These are phyloP conservation scores for Aspergillus awamori DNA, from an alignment of 2,329 filamentous ascomycete genomes.

Conservation along the genomic window DNA sequence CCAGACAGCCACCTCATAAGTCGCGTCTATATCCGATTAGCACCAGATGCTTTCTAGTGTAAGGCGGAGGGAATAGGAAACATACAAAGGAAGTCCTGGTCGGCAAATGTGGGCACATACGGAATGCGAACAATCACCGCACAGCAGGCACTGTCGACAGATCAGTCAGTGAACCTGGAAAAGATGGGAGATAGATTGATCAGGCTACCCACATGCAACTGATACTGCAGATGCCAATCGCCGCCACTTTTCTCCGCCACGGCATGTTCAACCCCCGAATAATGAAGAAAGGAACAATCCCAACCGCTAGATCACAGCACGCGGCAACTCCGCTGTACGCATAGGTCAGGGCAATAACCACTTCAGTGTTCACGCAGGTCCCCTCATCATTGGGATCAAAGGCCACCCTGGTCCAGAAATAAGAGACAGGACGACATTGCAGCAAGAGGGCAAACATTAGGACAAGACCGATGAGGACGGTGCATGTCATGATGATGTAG, in stretches of 20 bases:
- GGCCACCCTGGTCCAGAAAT: constrained; percentile 49
- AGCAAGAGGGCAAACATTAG: constrained; percentile 55
- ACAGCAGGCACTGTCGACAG: not conserved
- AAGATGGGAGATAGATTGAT: too few relatives aligned
- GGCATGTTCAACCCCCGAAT: not conserved
- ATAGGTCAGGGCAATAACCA: constrained; percentile 31
- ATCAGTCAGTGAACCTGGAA: not conserved
- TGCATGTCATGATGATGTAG: constrained; percentile 47
- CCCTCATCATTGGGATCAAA: constrained; percentile 30
- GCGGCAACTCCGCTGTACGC: constrained; percentile 32
- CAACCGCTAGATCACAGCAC: constrained; percentile 54
- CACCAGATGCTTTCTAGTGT: too few relatives aligned
- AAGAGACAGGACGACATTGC: constrained; percentile 53
- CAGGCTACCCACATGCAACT: not conserved
- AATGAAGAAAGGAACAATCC: constrained; percentile 46
- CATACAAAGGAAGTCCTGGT: not conserved
- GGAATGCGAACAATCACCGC: constrained; percentile 7
- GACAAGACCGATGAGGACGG: constrained; percentile 47
- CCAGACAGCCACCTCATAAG: constrained; percentile 1
- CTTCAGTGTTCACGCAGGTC: constrained; percentile 44
- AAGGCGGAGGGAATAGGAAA: too few relatives aligned
- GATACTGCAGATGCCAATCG: not conserved
- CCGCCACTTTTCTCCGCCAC: not conserved
- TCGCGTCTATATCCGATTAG: not conserved
- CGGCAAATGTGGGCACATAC: not conserved